A percentile compares a stretch with the other conserved stretches of the same genome.
These are phyloP conservation scores for Eutrema salsugineum DNA, from an alignment of 441 rosid genomes.

Conservation along the genomic window DNA sequence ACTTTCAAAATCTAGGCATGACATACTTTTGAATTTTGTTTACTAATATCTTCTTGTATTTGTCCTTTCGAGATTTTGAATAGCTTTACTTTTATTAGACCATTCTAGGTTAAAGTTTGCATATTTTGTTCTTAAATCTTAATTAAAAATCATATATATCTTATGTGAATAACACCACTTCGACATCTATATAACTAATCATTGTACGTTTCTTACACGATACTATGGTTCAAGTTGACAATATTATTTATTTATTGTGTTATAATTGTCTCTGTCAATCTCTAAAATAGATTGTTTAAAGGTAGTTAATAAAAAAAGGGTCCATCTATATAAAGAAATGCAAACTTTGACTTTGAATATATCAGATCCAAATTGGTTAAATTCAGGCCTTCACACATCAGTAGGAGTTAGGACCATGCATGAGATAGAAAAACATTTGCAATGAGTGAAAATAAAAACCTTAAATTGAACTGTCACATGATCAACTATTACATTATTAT, in stretches of 20 bases:
- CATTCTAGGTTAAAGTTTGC: slow-evolving; percentile 10
- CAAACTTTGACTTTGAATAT: slow-evolving; percentile 14
- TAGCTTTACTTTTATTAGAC: slow-evolving; percentile 27
- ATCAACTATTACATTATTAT: neutral
- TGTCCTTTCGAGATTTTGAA: slow-evolving; percentile 28
- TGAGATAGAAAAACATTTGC: neutral
- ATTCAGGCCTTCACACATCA: neutral
- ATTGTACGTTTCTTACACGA: neutral
- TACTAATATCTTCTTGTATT: slow-evolving; percentile 1
- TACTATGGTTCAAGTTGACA: neutral
- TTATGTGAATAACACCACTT: neutral
- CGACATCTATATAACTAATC: neutral
- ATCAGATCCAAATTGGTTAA: neutral
- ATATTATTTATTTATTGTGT: neutral
- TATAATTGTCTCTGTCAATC: slow-evolving; percentile 1
- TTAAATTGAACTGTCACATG: neutral
- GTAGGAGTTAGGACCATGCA: neutral
- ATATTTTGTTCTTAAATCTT: neutral
- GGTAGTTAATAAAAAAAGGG: neutral
- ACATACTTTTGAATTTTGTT: slow-evolving; percentile 1
- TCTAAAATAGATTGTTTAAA: slow-evolving; percentile 4
- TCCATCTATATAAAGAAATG: neutral
- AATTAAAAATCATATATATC: neutral
- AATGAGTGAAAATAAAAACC: slow-evolving; percentile 1
- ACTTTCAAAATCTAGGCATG: slow-evolving; percentile 29